Conservation (phyloP, 805 yeast species). For the Zygosaccharomyces gambellarensis region DNA sequence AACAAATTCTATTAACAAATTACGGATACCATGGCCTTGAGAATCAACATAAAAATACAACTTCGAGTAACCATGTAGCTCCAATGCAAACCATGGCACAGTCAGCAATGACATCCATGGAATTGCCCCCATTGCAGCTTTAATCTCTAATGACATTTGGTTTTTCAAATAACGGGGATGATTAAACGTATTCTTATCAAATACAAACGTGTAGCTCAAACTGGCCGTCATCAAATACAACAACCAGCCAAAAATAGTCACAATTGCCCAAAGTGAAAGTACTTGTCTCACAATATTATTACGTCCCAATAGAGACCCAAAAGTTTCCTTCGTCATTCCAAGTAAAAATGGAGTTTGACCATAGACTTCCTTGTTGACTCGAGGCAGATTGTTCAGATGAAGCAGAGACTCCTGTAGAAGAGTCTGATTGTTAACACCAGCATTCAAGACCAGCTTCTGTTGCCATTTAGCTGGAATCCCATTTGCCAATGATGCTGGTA, state of each 20-base stretch:
- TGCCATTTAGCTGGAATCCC: constrained; percentile 31
- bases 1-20: constrained; percentile 64
- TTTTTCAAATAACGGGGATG: constrained; percentile 95
- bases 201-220: constrained; percentile 70
- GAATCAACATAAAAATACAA: constrained; percentile 64
- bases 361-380: constrained; percentile 42
- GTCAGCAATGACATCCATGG: constrained; percentile 87
- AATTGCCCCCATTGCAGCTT: constrained; percentile 72
- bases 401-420: constrained; percentile 18
- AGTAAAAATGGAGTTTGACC: constrained; percentile 60
- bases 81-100: constrained; percentile 83
- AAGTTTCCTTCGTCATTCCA: constrained; percentile 51
- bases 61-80: constrained; percentile 76
- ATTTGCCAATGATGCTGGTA: constrained; percentile 53
- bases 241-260: constrained; percentile 82
- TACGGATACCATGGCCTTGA: constrained; percentile 62
- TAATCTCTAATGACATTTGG: constrained; percentile 81
- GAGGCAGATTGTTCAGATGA: constrained; percentile 13
- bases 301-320: constrained; percentile 68
- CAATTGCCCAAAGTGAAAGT: constrained; percentile 59
- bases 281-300: constrained; percentile 68
- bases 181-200: constrained; percentile 84
- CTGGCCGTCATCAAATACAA: constrained; percentile 72
- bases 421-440: constrained; percentile 27
- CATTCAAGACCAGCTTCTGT: constrained; percentile 20